phyloP scores from a whole-genome alignment of 352 stramenopile genomes.

The Phytopythium oedochilum region DNA sequence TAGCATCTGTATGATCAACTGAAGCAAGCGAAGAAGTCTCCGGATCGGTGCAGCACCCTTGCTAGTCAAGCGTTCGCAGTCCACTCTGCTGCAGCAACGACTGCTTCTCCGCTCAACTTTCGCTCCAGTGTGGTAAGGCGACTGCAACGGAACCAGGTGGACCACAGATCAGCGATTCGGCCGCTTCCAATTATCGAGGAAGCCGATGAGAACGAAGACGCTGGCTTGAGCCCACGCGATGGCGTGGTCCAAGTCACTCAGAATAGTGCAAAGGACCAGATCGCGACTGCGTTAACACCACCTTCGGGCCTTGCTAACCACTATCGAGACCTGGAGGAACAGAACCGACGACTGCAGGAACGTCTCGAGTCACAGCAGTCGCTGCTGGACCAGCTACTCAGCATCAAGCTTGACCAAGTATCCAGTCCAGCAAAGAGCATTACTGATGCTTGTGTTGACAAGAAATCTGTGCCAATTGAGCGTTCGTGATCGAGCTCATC shows the following conservation, averaged over 20 bases:
- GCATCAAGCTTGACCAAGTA: constrained; percentile 18
- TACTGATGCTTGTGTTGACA: too few relatives aligned
- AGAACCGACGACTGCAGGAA: constrained; percentile 26
- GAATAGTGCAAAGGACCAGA: neutral
- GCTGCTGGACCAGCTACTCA: constrained; percentile 24
- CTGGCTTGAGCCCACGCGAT: neutral
- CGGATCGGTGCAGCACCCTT: too few relatives aligned
- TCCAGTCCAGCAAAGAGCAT: neutral
- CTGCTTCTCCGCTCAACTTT: constrained; percentile 3
- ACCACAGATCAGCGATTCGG: neutral
- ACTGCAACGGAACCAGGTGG: neutral
- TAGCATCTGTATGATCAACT: constrained; percentile 32
- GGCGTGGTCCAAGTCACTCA: neutral
- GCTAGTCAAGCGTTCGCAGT: neutral
- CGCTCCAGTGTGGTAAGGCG: constrained; percentile 16
- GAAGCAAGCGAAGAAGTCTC: constrained; percentile 1
- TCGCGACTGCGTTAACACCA: neutral
- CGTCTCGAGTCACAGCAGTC: constrained; percentile 28
- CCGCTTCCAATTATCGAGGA: constrained; percentile 9
- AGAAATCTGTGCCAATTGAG: too few relatives aligned
- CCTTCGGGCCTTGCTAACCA: neutral
- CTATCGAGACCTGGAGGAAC: constrained; percentile 16
- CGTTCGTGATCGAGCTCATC: neutral
- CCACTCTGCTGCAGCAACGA: neutral
- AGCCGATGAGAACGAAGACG: constrained; percentile 8